These are phyloP conservation scores for Rickenella mellea DNA, from an alignment of 768 basidiomycete genomes.

Conservation along the genomic window DNA sequence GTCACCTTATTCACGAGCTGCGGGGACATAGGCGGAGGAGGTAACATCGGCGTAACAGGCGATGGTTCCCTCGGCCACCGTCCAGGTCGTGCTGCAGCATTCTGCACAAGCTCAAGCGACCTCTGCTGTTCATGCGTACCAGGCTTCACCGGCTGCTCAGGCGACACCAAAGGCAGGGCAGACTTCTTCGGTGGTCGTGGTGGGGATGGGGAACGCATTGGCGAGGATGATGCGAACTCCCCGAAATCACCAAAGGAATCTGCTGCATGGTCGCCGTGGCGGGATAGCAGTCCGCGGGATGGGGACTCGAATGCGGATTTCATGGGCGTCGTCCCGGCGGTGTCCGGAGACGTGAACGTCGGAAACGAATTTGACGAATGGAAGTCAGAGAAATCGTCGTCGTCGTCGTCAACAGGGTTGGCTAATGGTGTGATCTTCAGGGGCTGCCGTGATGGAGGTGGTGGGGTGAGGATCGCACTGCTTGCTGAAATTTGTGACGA, in stretches of 20 bases:
- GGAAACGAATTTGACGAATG: constrained; percentile 18
- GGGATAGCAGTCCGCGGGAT: no score
- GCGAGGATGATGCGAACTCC: constrained; percentile 17
- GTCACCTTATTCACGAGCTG: not conserved
- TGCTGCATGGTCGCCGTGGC: not conserved
- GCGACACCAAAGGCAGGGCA: constrained; percentile 11
- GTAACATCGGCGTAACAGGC: constrained; percentile 14
- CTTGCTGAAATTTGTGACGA: not conserved
- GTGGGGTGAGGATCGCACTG: constrained; percentile 3
- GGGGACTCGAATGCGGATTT: no score
- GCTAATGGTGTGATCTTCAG: constrained; percentile 8
- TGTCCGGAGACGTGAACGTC: not conserved
- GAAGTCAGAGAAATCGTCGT: constrained; percentile 48
- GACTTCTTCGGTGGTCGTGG: constrained; percentile 17
- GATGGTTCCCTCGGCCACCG: constrained; percentile 39
- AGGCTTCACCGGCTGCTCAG: no score
- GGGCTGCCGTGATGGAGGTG: constrained; percentile 8
- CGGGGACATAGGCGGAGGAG: constrained; percentile 4
- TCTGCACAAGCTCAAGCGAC: constrained; percentile 47
- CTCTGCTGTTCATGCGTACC: constrained; percentile 43
- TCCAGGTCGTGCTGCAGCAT: constrained; percentile 39
- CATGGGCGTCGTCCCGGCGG: constrained; percentile 2
- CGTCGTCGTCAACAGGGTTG: constrained; percentile 18
- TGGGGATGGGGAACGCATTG: constrained; percentile 14
- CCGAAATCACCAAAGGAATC: constrained; percentile 23